These are phyloP conservation scores for Paralagenidium karlingii DNA, from an alignment of 352 stramenopile genomes.

Conservation along the genomic window DNA sequence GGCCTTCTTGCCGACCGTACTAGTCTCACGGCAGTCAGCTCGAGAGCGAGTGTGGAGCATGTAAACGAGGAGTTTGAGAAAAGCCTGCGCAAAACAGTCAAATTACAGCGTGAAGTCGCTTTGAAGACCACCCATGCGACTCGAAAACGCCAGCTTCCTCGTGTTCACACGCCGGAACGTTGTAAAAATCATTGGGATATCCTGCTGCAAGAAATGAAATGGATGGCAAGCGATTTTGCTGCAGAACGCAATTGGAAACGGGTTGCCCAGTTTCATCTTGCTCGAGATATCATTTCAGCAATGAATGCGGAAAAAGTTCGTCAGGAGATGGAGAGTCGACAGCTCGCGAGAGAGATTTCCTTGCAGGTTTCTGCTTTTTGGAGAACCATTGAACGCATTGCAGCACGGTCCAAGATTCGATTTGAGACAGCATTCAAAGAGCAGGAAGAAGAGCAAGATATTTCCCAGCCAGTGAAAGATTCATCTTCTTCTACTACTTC, in stretches of 20 bases:
- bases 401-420: constrained; percentile 54
- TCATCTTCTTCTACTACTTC: neutral
- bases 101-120: no score
- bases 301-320: constrained; percentile 54
- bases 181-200: constrained; percentile 87
- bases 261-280: constrained; percentile 45
- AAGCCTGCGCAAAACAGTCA: no score
- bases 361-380: constrained; percentile 70
- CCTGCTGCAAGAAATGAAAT: constrained; percentile 94
- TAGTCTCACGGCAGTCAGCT: no score
- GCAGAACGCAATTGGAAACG: constrained; percentile 96
- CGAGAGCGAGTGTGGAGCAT: no score
- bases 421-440: constrained; percentile 21
- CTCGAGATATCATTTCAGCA: constrained; percentile 43
- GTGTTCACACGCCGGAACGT: constrained; percentile 31
- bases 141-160: no score
- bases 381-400: constrained; percentile 76
- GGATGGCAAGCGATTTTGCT: constrained; percentile 94
- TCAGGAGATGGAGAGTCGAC: constrained; percentile 46
- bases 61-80: no score
- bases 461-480: neutral
- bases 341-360: constrained; percentile 50
- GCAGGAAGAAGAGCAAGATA: neutral
- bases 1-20: no score
- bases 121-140: no score